Percentiles rank a stretch among this genome's conserved stretches.
Evolutionary conservation across 208 protist genomes (phyloP).

Genomic region (Leishmania gerbilli): DNA sequence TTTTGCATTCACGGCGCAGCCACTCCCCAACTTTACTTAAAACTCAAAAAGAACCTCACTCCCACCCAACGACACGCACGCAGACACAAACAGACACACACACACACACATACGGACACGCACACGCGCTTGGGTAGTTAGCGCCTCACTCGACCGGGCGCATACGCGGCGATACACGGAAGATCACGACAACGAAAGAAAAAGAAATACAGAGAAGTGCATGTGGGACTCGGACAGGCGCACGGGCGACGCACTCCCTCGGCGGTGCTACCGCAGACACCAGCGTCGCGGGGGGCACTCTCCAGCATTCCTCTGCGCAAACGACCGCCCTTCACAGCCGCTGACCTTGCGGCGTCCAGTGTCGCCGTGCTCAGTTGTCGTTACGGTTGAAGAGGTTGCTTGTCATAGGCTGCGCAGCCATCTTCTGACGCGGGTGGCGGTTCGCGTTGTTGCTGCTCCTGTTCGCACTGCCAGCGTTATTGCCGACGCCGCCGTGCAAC

Average conservation of each 20-base stretch:
- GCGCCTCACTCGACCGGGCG: neutral
- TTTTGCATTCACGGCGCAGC: neutral
- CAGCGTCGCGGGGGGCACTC: neutral
- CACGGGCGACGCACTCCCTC: neutral
- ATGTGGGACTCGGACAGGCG: neutral
- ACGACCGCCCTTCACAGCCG: neutral
- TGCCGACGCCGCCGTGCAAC: constrained; percentile 1
- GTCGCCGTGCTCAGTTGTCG: constrained; percentile 15
- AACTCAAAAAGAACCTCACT: neutral
- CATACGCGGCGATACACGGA: constrained; percentile 5
- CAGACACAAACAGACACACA: neutral
- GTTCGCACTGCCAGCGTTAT: neutral
- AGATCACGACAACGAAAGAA: neutral
- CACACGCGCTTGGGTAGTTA: neutral
- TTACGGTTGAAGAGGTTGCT: constrained; percentile 55
- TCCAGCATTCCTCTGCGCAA: neutral
- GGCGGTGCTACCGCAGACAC: neutral
- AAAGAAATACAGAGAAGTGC: neutral
- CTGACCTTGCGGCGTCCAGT: too few species aligned
- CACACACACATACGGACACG: neutral
- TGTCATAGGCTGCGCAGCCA: constrained; percentile 24
- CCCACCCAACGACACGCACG: neutral
- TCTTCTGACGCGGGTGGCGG: constrained; percentile 18
- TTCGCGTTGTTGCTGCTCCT: constrained; percentile 6
- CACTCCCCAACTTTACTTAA: neutral